Conservation (phyloP, 2,329 filamentous ascomycete species). For the Trichoderma citrinoviride region DNA sequence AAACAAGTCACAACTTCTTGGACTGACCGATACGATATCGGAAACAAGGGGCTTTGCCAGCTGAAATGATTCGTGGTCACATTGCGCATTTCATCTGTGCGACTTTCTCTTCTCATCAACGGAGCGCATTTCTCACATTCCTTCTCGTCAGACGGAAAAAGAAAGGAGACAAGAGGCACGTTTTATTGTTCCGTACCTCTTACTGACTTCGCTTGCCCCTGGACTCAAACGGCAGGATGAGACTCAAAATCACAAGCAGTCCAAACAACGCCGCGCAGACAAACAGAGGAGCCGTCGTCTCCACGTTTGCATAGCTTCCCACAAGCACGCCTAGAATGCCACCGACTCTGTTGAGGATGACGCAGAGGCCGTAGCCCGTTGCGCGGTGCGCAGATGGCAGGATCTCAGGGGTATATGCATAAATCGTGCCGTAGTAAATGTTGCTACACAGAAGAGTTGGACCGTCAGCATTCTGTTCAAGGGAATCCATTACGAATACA, state of each 20-base stretch:
- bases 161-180: background rate
- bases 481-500: background rate
- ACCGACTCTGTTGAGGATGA: conserved; percentile 20
- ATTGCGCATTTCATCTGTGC: background rate
- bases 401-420: conserved; percentile 21
- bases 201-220: conserved; percentile 21
- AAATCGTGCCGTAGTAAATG: conserved; percentile 22
- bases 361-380: conserved; percentile 21
- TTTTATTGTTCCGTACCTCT: background rate
- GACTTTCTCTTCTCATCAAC: background rate
- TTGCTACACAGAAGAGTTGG: background rate
- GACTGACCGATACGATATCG: background rate
- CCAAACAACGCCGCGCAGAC: conserved; percentile 22
- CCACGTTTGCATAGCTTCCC: conserved; percentile 22
- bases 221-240: conserved; percentile 22
- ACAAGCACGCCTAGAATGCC: conserved; percentile 21
- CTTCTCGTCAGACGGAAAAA: background rate
- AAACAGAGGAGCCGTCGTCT: conserved; percentile 22
- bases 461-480: background rate
- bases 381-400: conserved; percentile 22
- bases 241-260: conserved; percentile 20
- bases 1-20: background rate
- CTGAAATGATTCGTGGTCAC: background rate
- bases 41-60: background rate
- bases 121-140: background rate